Base-by-base conservation (phyloP, 106 monocot species). In the Apostasia shenzhenica region DNA sequence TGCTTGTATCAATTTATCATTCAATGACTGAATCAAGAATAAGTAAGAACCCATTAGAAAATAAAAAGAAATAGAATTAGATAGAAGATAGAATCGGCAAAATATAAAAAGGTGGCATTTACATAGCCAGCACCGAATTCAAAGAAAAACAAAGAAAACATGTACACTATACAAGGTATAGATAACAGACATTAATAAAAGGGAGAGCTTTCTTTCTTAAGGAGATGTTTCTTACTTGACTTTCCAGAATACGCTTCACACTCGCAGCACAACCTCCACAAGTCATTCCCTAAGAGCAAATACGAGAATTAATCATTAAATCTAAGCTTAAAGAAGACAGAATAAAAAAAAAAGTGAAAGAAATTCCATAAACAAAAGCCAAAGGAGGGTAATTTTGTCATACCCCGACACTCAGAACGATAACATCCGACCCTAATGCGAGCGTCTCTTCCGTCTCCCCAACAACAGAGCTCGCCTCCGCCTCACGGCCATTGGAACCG, bases 221-320 rank as follows among this genome's bases (percentile, higher is more conserved):
- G 50, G 50, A 50, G 8, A 50, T 0, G 8, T 59, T 40, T 49
- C 83, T 78, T 57, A 92, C 91, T 65, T 73, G 85, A 64, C 79
- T 83, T 55, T 92, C 92, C 68, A 92, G 62, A 48, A 92, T 92
- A 1, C 88, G 77, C 67, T 92, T 92, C 63, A 88, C 91, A 59
- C 87, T 92, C 12, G 84, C 84, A 1, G 86, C 89, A 76, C 93
- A 89, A 54, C 93, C 93, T 68, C 83, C 89, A 10, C 93, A 89
- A 50, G 83, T 74, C 93, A 93, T 89, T 40, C 93, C 93, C 93
- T 92, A 69, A 44, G 61, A 56, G 11, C 57, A 71, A 49, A 13
- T 11, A 49, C 63, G 41, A 57, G 44, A 7, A 37, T 2, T 4
- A 37, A 47, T 8, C 5, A 13, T 66, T 9, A 54, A 54, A 54